Evolutionary conservation across 2,329 filamentous ascomycete species (phyloP), one percentile per base, ranked within the genome.

Genomic region (Biscogniauxia marginata): DNA sequence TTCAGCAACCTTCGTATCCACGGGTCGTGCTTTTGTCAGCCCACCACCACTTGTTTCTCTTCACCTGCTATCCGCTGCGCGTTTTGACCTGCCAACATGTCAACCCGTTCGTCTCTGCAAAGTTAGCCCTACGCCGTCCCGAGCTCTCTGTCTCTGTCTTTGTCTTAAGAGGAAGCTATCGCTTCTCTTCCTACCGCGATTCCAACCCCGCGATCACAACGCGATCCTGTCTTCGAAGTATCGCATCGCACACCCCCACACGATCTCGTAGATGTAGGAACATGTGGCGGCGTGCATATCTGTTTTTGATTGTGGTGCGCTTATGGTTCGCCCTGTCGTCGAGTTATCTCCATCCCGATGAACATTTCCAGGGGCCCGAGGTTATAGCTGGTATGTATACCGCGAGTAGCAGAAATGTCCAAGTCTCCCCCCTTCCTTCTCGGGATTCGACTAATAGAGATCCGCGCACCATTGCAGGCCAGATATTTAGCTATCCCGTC

Each of bases 361-460:
- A 99, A 81, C 95, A 98, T 79, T 99, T 99, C 70, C 95, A 99
- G 77, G 95, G 95, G 34, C 95, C 95, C 16, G 95, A 99, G 79
- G 88, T 98, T 63, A 95, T 98, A 70, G 93, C 93, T 69, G 93
- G 93, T 97, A 84, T 65, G 87, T 62, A 49, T 22, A 23, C 13
- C 9, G 13, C n/a, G 30, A 11, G 30, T 39, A 16, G 13, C 13
- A 11, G n/a, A n/a, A 6, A 39, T n/a, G 30, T 16, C 3, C 30
- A 39, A n/a, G n/a, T n/a, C n/a, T n/a, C 47, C 19, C 23, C 19
- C 48, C 52, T 39, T 16, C 18, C 16, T 45, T 24, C 46, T 24
- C 45, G 25, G 34, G 18, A 20, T 9, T 22, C 9, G 13, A 39
- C 30, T 39, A 16, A 39, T 9, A 39, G 30, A 39, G 5, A 3